Percentiles rank a stretch among this genome's conserved stretches.
These are phyloP conservation scores for Dictyostelium purpureum DNA, from an alignment of 78 protist species.

Conservation along the genomic window DNA sequence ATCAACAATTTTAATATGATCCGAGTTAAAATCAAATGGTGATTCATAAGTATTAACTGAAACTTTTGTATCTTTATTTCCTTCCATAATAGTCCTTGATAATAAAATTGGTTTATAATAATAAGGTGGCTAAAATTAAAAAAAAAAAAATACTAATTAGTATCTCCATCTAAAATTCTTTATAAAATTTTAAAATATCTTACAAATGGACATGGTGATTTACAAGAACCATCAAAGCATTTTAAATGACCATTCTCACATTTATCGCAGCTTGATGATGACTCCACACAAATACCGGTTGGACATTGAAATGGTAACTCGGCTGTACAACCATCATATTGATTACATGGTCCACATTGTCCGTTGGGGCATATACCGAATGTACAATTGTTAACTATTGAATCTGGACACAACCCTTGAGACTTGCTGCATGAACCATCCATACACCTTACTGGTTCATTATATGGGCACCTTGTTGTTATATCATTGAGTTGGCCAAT, in stretches of 20 bases:
- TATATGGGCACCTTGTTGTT: conserved; percentile 5
- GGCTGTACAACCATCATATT: conserved; percentile 53
- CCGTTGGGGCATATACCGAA: conserved; percentile 32
- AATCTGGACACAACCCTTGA: not conserved
- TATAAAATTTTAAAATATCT: not conserved
- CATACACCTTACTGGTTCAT: conserved; percentile 33
- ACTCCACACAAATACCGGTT: not conserved
- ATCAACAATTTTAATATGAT: not conserved
- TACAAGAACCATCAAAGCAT: conserved; percentile 62
- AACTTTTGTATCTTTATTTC: not conserved
- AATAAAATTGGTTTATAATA: conserved; percentile 56
- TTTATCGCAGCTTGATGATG: not conserved
- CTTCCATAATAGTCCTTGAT: not conserved
- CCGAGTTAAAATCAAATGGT: conserved; percentile 23
- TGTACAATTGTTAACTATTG: not conserved
- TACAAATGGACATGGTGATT: conserved; percentile 52
- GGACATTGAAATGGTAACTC: conserved; percentile 42
- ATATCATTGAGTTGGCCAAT: conserved; percentile 15
- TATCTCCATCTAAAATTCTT: not conserved
- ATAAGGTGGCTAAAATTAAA: conserved; percentile 40
- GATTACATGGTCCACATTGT: conserved; percentile 43
- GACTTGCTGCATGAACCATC: conserved; percentile 36
- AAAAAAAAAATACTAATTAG: not conserved
- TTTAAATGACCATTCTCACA: conserved; percentile 37
- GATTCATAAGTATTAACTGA: conserved; percentile 7